Base-by-base conservation (phyloP, 2,329 filamentous ascomycete genomes). In the Pseudogymnoascus destructans region DNA sequence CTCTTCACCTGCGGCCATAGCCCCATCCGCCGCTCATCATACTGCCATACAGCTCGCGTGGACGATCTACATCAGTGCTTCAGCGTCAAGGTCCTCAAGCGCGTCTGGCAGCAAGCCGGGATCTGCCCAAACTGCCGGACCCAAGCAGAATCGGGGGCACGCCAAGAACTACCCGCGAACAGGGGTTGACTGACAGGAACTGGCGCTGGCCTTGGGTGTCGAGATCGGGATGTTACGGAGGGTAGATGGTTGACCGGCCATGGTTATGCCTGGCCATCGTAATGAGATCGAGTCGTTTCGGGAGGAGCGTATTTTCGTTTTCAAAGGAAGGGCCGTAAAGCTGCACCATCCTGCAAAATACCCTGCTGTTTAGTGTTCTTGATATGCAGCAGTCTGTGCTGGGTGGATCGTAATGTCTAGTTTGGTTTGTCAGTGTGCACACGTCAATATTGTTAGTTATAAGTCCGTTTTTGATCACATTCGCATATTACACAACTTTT, bases 21-120 rank as follows among this genome's bases (percentile, higher is more conserved):
- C 4, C 72, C 74, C 13, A 71, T 77, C 23, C 78, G 81, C 17
- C 73, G 87, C 27, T 81, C 84, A 66, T 82, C 80, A 21, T 79
- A 88, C 70, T 91, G 87, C 70, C 87, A 90, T 71, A 83, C 82
- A 63, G 85, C 86, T 5, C 82, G 87, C 60, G 88, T 87, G 67
- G 82, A 89, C 64, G 80, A 80, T 0, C 76, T 79, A 61, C 85
- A 90, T 68, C 76, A 81, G 64, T 90, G 87, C 70, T 80, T 79
- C 63, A 77, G 82, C 9, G 79, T 87, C 58, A 84, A 86, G 72
- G 79, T 79, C 36, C 75, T 87, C 60, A 77, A 81, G 21, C 73
- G 81, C 61, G 79, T 79, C 66, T 81, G 79, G 74, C 74, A 76
- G 27, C 81, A 84, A 66, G 71, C 69, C 3, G 73, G 77, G 10